These are phyloP conservation scores for Thalassiosira livingstoniorum DNA, from an alignment of 352 stramenopile species.

Conservation along the genomic window DNA sequence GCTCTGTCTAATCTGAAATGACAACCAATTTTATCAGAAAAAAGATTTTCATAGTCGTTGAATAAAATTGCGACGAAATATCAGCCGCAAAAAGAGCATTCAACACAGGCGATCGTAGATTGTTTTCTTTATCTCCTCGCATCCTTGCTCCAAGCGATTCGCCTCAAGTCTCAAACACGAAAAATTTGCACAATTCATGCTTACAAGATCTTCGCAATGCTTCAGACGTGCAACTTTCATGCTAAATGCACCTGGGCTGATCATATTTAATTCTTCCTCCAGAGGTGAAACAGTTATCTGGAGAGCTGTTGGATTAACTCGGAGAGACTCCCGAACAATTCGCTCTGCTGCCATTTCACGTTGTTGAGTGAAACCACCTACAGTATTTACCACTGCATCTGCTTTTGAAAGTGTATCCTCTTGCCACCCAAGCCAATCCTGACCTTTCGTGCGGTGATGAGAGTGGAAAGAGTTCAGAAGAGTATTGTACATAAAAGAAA, in stretches of 20 bases:
- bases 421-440: constrained; percentile 83
- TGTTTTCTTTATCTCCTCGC: constrained; percentile 57
- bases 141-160: constrained; percentile 55
- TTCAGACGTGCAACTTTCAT: constrained; percentile 69
- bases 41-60: too few relatives aligned
- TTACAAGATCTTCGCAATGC: constrained; percentile 74
- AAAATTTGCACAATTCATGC: constrained; percentile 55
- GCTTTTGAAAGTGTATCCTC: constrained; percentile 76
- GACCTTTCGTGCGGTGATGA: too few relatives aligned
- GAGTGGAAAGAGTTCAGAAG: too few relatives aligned
- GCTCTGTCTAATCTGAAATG: too few relatives aligned
- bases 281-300: constrained; percentile 74
- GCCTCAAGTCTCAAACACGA: constrained; percentile 52
- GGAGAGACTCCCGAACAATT: constrained; percentile 73
- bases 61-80: too few relatives aligned
- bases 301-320: constrained; percentile 67
- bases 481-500: too few relatives aligned
- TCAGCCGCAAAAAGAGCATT: too few relatives aligned
- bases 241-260: constrained; percentile 50
- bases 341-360: constrained; percentile 75
- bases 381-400: constrained; percentile 77
- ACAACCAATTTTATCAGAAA: too few relatives aligned
- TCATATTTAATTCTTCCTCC: constrained; percentile 67
- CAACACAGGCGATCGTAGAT: constrained; percentile 52
- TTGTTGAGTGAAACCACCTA: constrained; percentile 81